Base-by-base conservation (phyloP, 345 rosid genomes). In the Eucalyptus sp. region DNA sequence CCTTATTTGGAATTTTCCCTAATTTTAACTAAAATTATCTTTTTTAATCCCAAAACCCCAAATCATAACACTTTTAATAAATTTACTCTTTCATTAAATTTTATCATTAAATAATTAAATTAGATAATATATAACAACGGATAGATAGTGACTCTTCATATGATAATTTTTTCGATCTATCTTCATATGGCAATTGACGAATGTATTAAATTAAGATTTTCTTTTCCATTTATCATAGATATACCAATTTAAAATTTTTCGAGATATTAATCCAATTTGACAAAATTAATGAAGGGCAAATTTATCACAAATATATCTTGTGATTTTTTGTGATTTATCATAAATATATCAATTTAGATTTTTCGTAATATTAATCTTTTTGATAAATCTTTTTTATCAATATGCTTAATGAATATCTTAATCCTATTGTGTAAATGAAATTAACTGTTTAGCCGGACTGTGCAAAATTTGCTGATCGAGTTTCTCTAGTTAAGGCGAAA, bases 171-270 rank as follows among this genome's bases (percentile, higher is more conserved):
- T 52, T 52, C 18, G 0, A 9, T 18, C 9, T 0, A 52, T 7
- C 4, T 52, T 52, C 2, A 52, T 7, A 18, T 52, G 4, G 8
- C 0, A 1, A 0, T 3, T 7, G 1, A 52, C 1, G 1, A 18
- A 1, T 52, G 0, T 52, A 52, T 52, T 52, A 1, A 52, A 20
- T 52, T 0, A 20, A 52, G 0, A 52, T 52, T 52, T 52, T 20
- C 3, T 2, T 52, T 52, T 52, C 20, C 2, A 52, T 2, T 52
- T 52, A 52, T 56, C 0, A 56, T 1, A 25, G 0, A 56, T 56
- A 1, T 24, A 10, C 1, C 4, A 56, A 9, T 56, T 56, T 24
- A 56, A 56, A 25, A 10, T 24, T 10, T 18, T 52, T 17, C 0
- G 10, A 52, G 0, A 8, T 10, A 22, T 56, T 24, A 56, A 56